phyloP scores from a whole-genome alignment of 2,329 filamentous ascomycete genomes.

The Elsinoe ampelina region DNA sequence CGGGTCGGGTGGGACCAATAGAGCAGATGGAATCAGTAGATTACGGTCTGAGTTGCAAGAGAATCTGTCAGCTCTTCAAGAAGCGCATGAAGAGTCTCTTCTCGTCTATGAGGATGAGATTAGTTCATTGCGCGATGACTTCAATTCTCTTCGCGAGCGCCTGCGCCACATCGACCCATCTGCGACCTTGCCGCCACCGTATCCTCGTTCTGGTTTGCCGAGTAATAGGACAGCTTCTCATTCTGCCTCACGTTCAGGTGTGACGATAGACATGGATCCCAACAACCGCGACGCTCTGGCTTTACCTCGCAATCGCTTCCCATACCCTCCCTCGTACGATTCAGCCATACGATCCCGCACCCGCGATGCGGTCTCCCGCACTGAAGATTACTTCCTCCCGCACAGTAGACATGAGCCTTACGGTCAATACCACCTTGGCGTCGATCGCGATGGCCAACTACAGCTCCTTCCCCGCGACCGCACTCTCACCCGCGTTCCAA shows the following conservation, averaged over 20 bases:
- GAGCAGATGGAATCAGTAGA: not conserved
- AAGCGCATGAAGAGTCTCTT: not conserved
- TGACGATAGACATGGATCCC: not conserved
- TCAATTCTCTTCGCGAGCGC: slow-evolving; percentile 1
- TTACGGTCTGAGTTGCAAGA: not conserved
- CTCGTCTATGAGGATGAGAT: slow-evolving; percentile 5
- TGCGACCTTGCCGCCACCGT: not conserved
- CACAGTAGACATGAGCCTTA: not conserved
- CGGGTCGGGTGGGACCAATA: too few species aligned
- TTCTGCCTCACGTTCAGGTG: not conserved
- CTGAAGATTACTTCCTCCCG: not conserved
- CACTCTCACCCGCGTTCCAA: slow-evolving; percentile 1
- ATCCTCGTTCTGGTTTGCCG: not conserved
- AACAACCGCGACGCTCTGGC: not conserved
- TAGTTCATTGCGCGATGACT: not conserved
- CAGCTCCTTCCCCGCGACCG: slow-evolving; percentile 8
- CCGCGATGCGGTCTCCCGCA: slow-evolving; percentile 3
- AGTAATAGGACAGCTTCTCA: not conserved
- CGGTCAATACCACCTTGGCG: slow-evolving; percentile 6
- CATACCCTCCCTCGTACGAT: not conserved
- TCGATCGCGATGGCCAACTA: slow-evolving; percentile 4
- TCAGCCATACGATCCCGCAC: not conserved
- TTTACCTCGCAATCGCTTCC: not conserved
- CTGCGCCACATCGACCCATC: not conserved
- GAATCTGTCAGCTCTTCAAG: not conserved